Percentiles rank a stretch among this genome's conserved stretches.
phyloP scores from a whole-genome alignment of 306 rosid genomes.

The Neltuma alba region DNA sequence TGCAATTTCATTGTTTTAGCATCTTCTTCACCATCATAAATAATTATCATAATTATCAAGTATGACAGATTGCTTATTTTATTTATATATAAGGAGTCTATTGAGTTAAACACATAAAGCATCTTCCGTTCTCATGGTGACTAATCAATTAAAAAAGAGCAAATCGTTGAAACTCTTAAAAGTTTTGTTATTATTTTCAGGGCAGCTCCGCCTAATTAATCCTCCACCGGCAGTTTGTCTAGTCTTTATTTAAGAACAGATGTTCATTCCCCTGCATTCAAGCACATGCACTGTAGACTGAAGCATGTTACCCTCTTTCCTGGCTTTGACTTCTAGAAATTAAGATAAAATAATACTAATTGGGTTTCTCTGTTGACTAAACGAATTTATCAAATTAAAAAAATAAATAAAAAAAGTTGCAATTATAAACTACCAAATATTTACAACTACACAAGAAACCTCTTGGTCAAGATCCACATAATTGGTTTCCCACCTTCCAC shows the following conservation, averaged over 20 bases:
- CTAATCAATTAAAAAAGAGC: background rate
- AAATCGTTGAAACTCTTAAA: background rate
- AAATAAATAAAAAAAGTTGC: background rate
- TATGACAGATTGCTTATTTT: background rate
- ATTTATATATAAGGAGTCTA: conserved; percentile 11
- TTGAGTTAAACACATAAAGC: background rate
- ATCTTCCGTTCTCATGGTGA: background rate
- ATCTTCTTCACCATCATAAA: conserved; percentile 3
- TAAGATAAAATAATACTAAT: conserved; percentile 22
- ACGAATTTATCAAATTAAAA: conserved; percentile 31
- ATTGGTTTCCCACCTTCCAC: background rate
- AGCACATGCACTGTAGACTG: conserved; percentile 76
- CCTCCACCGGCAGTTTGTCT: conserved; percentile 24
- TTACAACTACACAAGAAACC: conserved; percentile 2
- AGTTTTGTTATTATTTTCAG: background rate
- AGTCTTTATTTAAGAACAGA: conserved; percentile 23
- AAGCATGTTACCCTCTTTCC: conserved; percentile 71
- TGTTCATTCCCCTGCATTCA: conserved; percentile 29
- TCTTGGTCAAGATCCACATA: background rate
- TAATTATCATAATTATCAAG: conserved; percentile 2
- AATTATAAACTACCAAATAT: conserved; percentile 20
- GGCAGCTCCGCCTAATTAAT: background rate
- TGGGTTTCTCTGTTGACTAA: conserved; percentile 56
- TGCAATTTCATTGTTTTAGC: background rate
- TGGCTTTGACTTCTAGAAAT: conserved; percentile 49